Evolutionary conservation across 805 yeast species (phyloP).

Genomic region (Naumovozyma castellii): DNA sequence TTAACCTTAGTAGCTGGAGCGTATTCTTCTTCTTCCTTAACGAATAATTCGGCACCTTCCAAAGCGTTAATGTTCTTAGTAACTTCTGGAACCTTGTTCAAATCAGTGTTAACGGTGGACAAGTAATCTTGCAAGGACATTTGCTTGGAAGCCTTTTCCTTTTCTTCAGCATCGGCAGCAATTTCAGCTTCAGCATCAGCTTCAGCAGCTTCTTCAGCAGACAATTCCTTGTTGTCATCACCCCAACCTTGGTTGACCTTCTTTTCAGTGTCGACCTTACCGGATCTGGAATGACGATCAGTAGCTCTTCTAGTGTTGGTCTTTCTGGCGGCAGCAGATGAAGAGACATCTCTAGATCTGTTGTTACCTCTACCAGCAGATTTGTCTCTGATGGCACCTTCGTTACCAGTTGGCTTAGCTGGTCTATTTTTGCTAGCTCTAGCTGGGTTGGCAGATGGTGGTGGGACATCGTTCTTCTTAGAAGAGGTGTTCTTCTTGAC

Average conservation of each 20-base stretch:
- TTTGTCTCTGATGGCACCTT: slow-evolving; percentile 73
- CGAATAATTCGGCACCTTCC: slow-evolving; percentile 48
- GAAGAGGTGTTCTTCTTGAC: slow-evolving; percentile 77
- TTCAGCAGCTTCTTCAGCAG: slow-evolving; percentile 50
- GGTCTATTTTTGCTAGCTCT: slow-evolving; percentile 66
- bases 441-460: slow-evolving; percentile 72
- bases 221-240: slow-evolving; percentile 60
- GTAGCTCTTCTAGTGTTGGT: slow-evolving; percentile 42
- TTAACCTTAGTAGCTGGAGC: slow-evolving; percentile 54
- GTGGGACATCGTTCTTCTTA: slow-evolving; percentile 77
- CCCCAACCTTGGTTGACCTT: slow-evolving; percentile 85
- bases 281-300: slow-evolving; percentile 84
- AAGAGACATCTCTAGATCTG: slow-evolving; percentile 41
- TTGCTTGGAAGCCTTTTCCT: slow-evolving; percentile 34
- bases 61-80: slow-evolving; percentile 17
- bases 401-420: slow-evolving; percentile 71
- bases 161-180: slow-evolving; percentile 40
- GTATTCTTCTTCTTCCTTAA: slow-evolving; percentile 54
- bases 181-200: slow-evolving; percentile 60
- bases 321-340: slow-evolving; percentile 46
- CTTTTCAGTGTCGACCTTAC: slow-evolving; percentile 78
- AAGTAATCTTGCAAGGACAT: slow-evolving; percentile 84
- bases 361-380: slow-evolving; percentile 57
- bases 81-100: slow-evolving; percentile 44
- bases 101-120: slow-evolving; percentile 39